Base-by-base conservation (phyloP, 1,139 yeast species). In the Taphrina betulina region DNA sequence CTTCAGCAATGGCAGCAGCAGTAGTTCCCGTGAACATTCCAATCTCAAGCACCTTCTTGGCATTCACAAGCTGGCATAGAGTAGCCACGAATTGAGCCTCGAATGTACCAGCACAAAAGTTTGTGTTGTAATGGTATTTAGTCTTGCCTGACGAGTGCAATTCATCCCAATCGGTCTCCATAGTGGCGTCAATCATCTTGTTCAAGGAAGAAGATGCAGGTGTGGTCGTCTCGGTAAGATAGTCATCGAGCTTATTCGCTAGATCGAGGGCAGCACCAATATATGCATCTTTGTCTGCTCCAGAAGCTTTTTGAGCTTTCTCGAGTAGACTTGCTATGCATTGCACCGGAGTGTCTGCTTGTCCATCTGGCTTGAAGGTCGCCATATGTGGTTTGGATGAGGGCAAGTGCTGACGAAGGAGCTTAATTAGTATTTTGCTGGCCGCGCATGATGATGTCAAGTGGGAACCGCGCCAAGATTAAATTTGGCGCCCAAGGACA, bases 11-110 rank as follows among this genome's bases (percentile, higher is more conserved):
- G 10, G 57, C 57, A 8, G 42, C 45, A 2, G 57, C 53, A 19
- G 57, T 53, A 3, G 57, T 53, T 5, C 53, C 57, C 3, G 57
- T 53, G 22, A 53, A 53, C 57, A 53, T 53, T 12, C 57, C 57
- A 23, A 53, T 31, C 48, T 53, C 57, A 5, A 53, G 33, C 10
- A 45, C 57, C 17, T 42, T 14, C 20, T 46, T 53, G 14, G 57
- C 57, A 23, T 43, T 37, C 4, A 43, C 50, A 4, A 52, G 37
- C 40, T 52, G 50, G 22, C 50, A 52, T 8, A 52, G 26, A 3
- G 56, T 52, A 17, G 56, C 46, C 10, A 52, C 50, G 10, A 52
- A 52, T 26, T 52, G 56, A 3, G 56, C 56, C 36, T 52, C 56
- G 19, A 38, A 52, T 4, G 56, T 52, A 16, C 56, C 56, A n/a